A percentile compares a stretch with the other conserved stretches of the same genome.
These are phyloP conservation scores for Corymbia calophylla DNA, from an alignment of 441 rosid species.

Conservation along the genomic window DNA sequence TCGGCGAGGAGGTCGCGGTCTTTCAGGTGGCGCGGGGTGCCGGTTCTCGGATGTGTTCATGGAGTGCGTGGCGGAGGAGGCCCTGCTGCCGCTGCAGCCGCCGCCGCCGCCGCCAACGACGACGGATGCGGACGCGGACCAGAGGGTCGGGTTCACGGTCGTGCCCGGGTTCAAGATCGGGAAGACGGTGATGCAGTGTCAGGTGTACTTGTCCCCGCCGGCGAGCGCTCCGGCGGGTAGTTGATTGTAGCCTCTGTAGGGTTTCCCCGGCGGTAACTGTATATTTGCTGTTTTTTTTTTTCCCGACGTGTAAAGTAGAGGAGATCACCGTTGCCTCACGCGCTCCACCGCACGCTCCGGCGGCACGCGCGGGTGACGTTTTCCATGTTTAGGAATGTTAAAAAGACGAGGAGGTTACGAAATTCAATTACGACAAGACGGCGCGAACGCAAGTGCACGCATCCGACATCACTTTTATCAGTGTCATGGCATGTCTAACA, in stretches of 20 bases:
- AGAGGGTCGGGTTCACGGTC: constrained; percentile 50
- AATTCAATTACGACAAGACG: background rate
- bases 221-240: constrained; percentile 24
- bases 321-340: background rate
- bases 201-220: constrained; percentile 49
- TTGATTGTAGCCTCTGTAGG: background rate
- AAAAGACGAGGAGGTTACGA: background rate
- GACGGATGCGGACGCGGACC: constrained; percentile 9
- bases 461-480: background rate
- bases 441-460: background rate
- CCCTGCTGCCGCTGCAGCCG: background rate
- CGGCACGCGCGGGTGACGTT: background rate
- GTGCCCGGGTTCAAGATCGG: constrained; percentile 68
- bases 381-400: background rate
- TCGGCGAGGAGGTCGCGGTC: constrained; percentile 30
- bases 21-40: constrained; percentile 36
- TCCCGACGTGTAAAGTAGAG: background rate
- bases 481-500: background rate
- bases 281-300: background rate
- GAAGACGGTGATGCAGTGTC: constrained; percentile 35
- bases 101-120: background rate
- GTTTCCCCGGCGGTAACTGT: background rate
- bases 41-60: constrained; percentile 63
- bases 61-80: constrained; percentile 53
- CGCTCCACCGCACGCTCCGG: background rate